A percentile compares a stretch with the other conserved stretches of the same genome.
phyloP scores from a whole-genome alignment of 1,284 basidiomycete genomes.

The Mycosarcoma maydis region DNA sequence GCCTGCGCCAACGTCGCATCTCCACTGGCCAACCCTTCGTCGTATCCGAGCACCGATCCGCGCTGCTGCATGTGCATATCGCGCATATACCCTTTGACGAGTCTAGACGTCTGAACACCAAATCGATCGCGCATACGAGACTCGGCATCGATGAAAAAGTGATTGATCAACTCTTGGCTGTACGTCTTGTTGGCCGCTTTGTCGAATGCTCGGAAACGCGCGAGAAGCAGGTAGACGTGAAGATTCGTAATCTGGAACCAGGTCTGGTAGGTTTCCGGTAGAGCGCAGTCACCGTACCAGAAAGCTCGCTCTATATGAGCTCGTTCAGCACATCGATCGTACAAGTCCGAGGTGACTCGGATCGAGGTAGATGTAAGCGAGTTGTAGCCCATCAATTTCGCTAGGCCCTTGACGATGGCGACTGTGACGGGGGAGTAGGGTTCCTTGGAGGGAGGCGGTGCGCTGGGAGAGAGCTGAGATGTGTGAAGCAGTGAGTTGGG shows the following conservation, averaged over 20 bases:
- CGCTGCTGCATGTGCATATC: conserved; percentile 89
- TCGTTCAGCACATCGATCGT: conserved; percentile 70
- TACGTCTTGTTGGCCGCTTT: conserved; percentile 74
- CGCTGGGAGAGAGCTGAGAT: conserved; percentile 56
- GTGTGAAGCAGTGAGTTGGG: conserved; percentile 26
- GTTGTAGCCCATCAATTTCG: conserved; percentile 71
- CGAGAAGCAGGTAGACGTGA: conserved; percentile 89
- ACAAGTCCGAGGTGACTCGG: conserved; percentile 71
- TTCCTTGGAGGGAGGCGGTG: conserved; percentile 42
- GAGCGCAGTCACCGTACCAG: conserved; percentile 74
- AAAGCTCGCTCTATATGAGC: conserved; percentile 65
- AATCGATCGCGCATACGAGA: conserved; percentile 82
- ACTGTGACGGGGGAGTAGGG: conserved; percentile 54
- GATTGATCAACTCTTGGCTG: conserved; percentile 86
- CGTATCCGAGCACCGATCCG: conserved; percentile 82
- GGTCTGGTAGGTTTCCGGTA: conserved; percentile 94
- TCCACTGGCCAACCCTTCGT: conserved; percentile 75
- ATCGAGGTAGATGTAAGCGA: conserved; percentile 70
- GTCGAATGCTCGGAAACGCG: conserved; percentile 86
- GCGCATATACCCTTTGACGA: conserved; percentile 90
- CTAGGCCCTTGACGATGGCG: conserved; percentile 66
- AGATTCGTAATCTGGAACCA: conserved; percentile 96
- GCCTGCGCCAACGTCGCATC: conserved; percentile 75
- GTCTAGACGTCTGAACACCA: conserved; percentile 77
- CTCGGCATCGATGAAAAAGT: conserved; percentile 95